These are phyloP conservation scores for Pseudogymnoascus sp. DNA, from an alignment of 2,329 filamentous ascomycete species.

Conservation along the genomic window DNA sequence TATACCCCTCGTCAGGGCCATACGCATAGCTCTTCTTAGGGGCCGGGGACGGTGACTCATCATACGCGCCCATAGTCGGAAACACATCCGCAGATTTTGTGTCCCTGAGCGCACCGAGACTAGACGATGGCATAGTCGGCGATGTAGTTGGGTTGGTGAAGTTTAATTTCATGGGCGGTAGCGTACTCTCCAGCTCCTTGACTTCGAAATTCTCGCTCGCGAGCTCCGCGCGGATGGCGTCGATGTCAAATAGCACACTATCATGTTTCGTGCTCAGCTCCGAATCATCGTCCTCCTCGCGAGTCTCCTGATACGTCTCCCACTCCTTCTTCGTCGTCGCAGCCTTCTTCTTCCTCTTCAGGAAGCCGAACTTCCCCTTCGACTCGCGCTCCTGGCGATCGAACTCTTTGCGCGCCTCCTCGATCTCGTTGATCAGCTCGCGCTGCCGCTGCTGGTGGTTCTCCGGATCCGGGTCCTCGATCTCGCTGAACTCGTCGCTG, in stretches of 20 bases:
- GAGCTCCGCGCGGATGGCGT: slow-evolving; percentile 83
- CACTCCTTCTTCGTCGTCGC: slow-evolving; percentile 73
- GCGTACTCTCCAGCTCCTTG: slow-evolving; percentile 76
- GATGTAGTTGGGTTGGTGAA: slow-evolving; percentile 28
- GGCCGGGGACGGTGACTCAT: slow-evolving; percentile 8
- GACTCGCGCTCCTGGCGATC: slow-evolving; percentile 69
- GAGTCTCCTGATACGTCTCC: slow-evolving; percentile 83
- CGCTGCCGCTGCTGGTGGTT: slow-evolving; percentile 81
- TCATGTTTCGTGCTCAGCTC: slow-evolving; percentile 22
- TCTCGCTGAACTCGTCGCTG: slow-evolving; percentile 90
- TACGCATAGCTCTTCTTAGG: slow-evolving; percentile 13
- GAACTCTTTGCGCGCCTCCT: slow-evolving; percentile 81
- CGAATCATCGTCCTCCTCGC: slow-evolving; percentile 31
- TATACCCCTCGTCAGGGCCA: slow-evolving; percentile 10
- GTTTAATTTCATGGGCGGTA: slow-evolving; percentile 83
- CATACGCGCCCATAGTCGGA: slow-evolving; percentile 1
- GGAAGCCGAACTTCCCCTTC: slow-evolving; percentile 63
- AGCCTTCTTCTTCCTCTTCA: slow-evolving; percentile 70
- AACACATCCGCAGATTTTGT: slow-evolving; percentile 16
- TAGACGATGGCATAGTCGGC: slow-evolving; percentile 14
- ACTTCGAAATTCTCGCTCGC: slow-evolving; percentile 52
- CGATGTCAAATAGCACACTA: slow-evolving; percentile 82
- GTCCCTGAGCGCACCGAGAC: neutral
- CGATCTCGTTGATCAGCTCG: slow-evolving; percentile 92
- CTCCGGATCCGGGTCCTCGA: slow-evolving; percentile 94